Base-by-base conservation (phyloP, 2,329 filamentous ascomycete species). In the Orbilia quercus region DNA sequence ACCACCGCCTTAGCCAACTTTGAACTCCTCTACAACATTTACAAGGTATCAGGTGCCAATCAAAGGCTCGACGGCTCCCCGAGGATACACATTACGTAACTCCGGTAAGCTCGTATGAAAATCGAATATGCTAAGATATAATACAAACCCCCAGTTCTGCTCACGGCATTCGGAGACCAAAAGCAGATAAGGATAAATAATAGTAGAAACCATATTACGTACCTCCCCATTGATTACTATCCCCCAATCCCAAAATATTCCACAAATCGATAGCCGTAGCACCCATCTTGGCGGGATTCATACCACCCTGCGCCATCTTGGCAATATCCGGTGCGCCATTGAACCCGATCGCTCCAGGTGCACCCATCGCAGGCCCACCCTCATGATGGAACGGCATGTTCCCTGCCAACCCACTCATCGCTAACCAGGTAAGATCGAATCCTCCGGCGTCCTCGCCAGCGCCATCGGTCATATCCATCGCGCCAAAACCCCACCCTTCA, bases 351-450 rank as follows among this genome's bases (percentile, higher is more conserved):
- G 40, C 45, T 31, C 69, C 54, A 9, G 36, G 54, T 31, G 31
- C 69, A 50, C 69, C 69, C 20, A 60, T 55, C 14, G 45, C 47
- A 31, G 53, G 69, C 9, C 69, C 69, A 40, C 60, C 54, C 14
- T 66, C 69, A 31, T 28, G n/a, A 34, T 73, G 60, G 48, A 73
- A 73, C 38, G 69, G 69, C 69, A 73, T 73, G 66, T 66, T 55
- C 20, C 69, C 69, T 51, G 60, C 54, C 44, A 73, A 22, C 31
- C 69, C 69, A 18, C 59, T 73, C 69, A 73, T 73, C 2, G 69
- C 69, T 38, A 73, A 36, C 69, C 69, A 73, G 18, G 69, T 73
- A 31, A 73, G 48, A 31, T 73, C 69, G 28, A 64, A 73, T 1
- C 69, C 60, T 18, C 69, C 67, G 11, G 45, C 38, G 36, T 73